Conservation (phyloP, 169 alveolate species). For the Toxoplasma gondii region DNA sequence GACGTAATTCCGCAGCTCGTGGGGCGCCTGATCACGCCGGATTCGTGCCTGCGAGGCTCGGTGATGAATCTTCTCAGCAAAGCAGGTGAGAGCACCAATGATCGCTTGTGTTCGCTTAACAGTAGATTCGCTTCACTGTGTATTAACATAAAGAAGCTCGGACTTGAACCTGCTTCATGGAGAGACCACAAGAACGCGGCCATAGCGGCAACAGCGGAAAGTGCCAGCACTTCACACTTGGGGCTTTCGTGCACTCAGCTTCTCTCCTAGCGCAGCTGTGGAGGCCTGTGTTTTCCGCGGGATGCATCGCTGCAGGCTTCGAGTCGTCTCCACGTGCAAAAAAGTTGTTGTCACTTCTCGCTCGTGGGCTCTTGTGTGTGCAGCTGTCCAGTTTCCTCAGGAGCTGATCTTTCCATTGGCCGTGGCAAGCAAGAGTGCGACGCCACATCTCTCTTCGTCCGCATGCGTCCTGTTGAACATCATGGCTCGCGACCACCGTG, state of each 20-base stretch:
- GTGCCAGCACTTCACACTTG: no score
- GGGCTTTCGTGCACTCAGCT: no score
- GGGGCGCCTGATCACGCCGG: conserved; percentile 32
- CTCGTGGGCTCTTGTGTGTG: not conserved
- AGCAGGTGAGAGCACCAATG: not conserved
- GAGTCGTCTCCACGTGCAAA: no score
- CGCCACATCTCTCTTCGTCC: conserved; percentile 6
- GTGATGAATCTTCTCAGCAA: not conserved
- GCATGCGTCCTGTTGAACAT: conserved; percentile 16
- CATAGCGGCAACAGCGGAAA: no score
- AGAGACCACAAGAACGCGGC: no score
- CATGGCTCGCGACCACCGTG: conserved; percentile 55
- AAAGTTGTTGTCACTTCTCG: not conserved
- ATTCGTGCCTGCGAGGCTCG: not conserved
- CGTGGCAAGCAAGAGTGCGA: conserved; percentile 36
- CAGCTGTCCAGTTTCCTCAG: conserved; percentile 19
- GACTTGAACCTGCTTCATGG: no score
- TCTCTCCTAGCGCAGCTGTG: no score
- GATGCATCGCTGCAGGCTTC: no score
- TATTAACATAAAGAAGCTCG: not conserved
- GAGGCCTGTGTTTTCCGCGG: no score
- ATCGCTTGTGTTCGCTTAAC: no score
- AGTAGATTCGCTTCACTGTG: not conserved
- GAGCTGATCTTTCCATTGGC: conserved; percentile 20
- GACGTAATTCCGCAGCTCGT: conserved; percentile 72